Percentiles rank a stretch among this genome's conserved stretches.
Evolutionary conservation across 805 yeast species (phyloP).

Genomic region (Komagataella pastoris): DNA sequence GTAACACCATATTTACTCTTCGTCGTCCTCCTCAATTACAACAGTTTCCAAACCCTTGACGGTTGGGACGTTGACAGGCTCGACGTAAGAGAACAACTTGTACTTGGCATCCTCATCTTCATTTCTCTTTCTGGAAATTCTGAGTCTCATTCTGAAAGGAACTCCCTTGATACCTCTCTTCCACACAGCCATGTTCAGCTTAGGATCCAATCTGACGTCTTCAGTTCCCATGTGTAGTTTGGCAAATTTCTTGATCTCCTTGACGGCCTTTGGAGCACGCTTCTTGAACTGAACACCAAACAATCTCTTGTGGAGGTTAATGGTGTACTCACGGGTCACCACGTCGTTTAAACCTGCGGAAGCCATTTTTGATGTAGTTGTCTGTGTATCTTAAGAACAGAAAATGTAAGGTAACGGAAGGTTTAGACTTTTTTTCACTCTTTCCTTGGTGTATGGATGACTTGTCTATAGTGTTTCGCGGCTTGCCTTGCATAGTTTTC

Average conservation of each 20-base stretch:
- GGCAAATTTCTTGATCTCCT: conserved; percentile 98
- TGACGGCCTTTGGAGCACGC: conserved; percentile 99
- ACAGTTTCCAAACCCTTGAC: conserved; percentile 97
- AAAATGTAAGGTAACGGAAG: background rate
- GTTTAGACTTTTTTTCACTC: background rate
- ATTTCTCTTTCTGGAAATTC: conserved; percentile 95
- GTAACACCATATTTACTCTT: conserved; percentile 16
- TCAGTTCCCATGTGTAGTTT: conserved; percentile 97
- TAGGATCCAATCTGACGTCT: conserved; percentile 98
- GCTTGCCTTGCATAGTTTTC: background rate
- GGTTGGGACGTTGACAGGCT: conserved; percentile 89
- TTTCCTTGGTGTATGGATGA: background rate
- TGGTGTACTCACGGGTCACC: conserved; percentile 99
- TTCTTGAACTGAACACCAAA: conserved; percentile 98
- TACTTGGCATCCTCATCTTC: conserved; percentile 99
- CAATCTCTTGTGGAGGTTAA: conserved; percentile 98
- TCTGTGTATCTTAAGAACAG: background rate
- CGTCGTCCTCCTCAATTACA: conserved; percentile 62
- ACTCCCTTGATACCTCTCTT: conserved; percentile 99
- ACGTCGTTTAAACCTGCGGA: conserved; percentile 83
- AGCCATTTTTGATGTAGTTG: conserved; percentile 17
- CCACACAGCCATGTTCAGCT: conserved; percentile 97
- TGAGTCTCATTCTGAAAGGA: conserved; percentile 94
- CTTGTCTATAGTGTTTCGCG: background rate
- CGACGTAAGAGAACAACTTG: conserved; percentile 95